phyloP scores from a whole-genome alignment of 2,329 filamentous ascomycete genomes.

The Neofusicoccum sp. region DNA sequence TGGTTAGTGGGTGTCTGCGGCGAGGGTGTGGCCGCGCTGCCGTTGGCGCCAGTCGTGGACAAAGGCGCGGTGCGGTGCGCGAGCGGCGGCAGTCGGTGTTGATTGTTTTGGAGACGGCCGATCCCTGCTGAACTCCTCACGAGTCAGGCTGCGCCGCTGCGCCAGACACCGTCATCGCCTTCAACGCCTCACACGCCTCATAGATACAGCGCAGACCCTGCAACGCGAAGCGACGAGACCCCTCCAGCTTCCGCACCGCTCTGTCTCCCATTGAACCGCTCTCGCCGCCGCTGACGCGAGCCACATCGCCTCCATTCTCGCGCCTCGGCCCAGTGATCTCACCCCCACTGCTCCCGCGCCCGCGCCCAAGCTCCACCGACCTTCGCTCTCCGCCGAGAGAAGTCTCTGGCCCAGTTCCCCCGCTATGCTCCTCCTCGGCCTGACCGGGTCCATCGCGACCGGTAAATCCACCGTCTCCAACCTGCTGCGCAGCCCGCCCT shows the following conservation, averaged over 20 bases:
- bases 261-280: background rate
- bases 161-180: background rate
- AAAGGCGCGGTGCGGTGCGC: background rate
- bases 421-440: conserved; percentile 85
- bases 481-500: conserved; percentile 74
- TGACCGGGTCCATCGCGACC: conserved; percentile 96
- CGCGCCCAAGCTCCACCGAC: conserved; percentile 16
- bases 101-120: conserved; percentile 17
- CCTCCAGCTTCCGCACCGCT: background rate
- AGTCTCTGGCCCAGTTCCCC: background rate
- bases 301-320: background rate
- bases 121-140: conserved; percentile 12
- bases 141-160: background rate
- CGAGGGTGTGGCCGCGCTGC: background rate
- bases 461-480: conserved; percentile 95
- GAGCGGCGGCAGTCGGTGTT: conserved; percentile 1
- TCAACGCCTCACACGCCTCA: background rate
- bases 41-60: background rate
- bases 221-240: background rate
- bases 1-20: conserved; percentile 7
- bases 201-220: background rate
- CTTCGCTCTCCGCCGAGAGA: background rate
- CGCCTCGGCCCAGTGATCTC: conserved; percentile 9
- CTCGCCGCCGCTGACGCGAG: background rate
- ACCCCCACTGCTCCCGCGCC: conserved; percentile 7